Base-by-base conservation (phyloP, 202 grass and related monocot genomes). In the Eragrostis tef region DNA sequence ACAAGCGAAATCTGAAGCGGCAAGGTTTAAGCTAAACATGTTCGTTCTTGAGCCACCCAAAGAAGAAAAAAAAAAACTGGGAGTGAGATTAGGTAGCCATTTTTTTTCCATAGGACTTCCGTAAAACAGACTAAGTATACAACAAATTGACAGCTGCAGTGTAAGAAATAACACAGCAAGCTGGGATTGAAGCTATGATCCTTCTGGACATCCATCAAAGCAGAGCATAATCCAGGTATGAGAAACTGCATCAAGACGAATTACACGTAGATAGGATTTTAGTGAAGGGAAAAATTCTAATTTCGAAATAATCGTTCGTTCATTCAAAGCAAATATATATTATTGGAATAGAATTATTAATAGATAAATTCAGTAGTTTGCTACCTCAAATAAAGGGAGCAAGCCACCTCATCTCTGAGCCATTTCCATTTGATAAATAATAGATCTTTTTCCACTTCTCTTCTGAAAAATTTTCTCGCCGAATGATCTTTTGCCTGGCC, bases 381-480 rank as follows among this genome's bases (percentile, higher is more conserved):
- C 21, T 83, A 69, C 80, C 69, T 93, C 88, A 98, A 79, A 94
- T 86, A 81, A 98, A 95, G 81, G 95, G 59, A 79, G 90, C 90
- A 88, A 98, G 80, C 95, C 92, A 98, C 78, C 92, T 92, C 92
- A 98, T 93, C 87, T 98, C 95, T 46, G 90, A 94, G 60, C 92
- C 95, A 81, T 98, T 98, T 91, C 95, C 92, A 89, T 98, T 98
- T 53, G 95, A 91, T 83, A 98, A 90, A 81, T 93, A 98, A 77
- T 90, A 95, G 25, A 91, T 90, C 60, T 98, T 98, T 91, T 98
- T 95, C 92, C 92, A 98, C 59, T 84, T 95, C 64, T 95, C 95
- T 45, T 95, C 92, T 60, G 92, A 98, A 83, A 98, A 95, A 53
- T 20, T 85, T 79, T 95, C 92, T 0, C 71, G 84, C 16, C 64